These are phyloP conservation scores for Fusarium pininemorale DNA, from an alignment of 2,329 filamentous ascomycete species.

Conservation along the genomic window DNA sequence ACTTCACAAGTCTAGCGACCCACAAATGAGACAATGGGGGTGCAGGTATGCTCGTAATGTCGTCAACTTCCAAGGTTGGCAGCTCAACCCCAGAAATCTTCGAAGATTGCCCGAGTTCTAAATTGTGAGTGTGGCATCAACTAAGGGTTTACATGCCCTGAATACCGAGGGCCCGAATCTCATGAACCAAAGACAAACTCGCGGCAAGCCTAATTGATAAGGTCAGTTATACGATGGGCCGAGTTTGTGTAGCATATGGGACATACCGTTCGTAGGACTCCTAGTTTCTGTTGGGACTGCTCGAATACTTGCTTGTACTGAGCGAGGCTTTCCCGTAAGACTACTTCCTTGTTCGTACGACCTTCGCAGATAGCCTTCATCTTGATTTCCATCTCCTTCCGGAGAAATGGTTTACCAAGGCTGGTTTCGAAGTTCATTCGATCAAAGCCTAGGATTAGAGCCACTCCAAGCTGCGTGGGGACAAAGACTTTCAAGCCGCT, in stretches of 20 bases:
- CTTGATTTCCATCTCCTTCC: conserved; percentile 96
- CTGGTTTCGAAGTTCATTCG: conserved; percentile 92
- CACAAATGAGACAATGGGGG: conserved; percentile 26
- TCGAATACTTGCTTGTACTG: conserved; percentile 90
- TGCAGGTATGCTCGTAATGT: conserved; percentile 27
- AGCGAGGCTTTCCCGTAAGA: conserved; percentile 83
- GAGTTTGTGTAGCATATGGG: not conserved
- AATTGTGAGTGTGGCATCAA: conserved; percentile 36
- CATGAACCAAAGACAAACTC: conserved; percentile 47
- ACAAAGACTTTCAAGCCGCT: conserved; percentile 83
- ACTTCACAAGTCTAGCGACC: conserved; percentile 22
- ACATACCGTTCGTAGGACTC: conserved; percentile 70
- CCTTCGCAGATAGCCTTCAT: conserved; percentile 98
- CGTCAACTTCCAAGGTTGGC: conserved; percentile 31
- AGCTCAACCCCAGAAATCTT: conserved; percentile 19
- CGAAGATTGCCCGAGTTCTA: conserved; percentile 1
- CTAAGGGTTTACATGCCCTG: conserved; percentile 42
- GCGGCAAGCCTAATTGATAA: conserved; percentile 47
- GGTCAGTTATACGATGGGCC: conserved; percentile 25
- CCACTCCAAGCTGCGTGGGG: conserved; percentile 89
- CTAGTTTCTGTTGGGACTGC: conserved; percentile 80
- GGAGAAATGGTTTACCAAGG: conserved; percentile 92
- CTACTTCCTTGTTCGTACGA: conserved; percentile 74
- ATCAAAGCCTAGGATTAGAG: conserved; percentile 93
- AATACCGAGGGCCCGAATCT: conserved; percentile 12